These are phyloP conservation scores for Eremochloa ophiuroides DNA, from an alignment of 176 grass and related monocot genomes.

Conservation along the genomic window DNA sequence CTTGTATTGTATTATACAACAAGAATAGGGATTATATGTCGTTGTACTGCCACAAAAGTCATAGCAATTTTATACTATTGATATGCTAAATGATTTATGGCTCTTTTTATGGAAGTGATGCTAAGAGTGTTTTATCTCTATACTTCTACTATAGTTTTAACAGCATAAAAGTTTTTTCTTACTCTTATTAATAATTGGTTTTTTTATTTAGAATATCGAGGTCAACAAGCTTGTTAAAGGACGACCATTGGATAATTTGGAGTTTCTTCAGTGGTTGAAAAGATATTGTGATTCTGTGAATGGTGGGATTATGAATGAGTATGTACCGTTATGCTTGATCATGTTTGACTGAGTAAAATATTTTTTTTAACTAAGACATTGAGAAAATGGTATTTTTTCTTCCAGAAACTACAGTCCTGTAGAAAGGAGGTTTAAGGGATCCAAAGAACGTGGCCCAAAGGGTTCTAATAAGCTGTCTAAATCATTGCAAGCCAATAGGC, in stretches of 20 bases:
- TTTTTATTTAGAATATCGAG: conserved; percentile 70
- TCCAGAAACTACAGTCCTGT: conserved; percentile 85
- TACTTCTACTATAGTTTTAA: background rate
- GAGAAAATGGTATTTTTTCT: conserved; percentile 12
- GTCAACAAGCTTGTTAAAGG: conserved; percentile 94
- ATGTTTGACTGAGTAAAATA: background rate
- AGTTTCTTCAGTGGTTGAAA: conserved; percentile 94
- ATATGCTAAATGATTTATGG: background rate
- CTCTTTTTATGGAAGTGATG: background rate
- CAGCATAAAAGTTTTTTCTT: background rate
- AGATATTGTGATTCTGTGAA: conserved; percentile 88
- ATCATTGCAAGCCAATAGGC: conserved; percentile 71
- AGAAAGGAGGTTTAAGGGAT: conserved; percentile 74
- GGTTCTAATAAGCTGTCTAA: conserved; percentile 52
- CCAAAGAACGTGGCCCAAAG: conserved; percentile 54
- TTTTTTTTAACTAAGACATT: background rate
- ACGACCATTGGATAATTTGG: conserved; percentile 82
- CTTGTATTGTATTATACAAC: background rate
- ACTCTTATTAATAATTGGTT: conserved; percentile 4
- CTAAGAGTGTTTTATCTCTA: background rate
- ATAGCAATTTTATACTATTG: background rate
- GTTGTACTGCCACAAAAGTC: background rate
- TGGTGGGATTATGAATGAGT: conserved; percentile 90
- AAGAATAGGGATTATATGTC: background rate
- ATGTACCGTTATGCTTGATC: conserved; percentile 12